These are phyloP conservation scores for Tolypocladium inflatum DNA, from an alignment of 2,329 filamentous ascomycete species.

Conservation along the genomic window DNA sequence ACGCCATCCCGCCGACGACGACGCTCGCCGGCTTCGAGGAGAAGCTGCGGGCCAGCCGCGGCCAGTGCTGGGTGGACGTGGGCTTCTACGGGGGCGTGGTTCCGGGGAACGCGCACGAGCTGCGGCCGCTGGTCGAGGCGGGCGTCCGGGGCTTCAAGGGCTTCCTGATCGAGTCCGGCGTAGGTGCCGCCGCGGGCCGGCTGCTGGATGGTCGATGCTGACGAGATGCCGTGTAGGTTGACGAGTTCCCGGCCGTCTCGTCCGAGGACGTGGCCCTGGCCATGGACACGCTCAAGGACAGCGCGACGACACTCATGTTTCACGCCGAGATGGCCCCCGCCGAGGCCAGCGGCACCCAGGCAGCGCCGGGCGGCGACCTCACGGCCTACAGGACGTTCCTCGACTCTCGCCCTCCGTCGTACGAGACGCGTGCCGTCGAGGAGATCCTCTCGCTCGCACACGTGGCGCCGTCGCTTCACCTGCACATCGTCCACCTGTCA, in stretches of 20 bases:
- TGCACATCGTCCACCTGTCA: conserved; percentile 91
- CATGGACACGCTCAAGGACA: conserved; percentile 70
- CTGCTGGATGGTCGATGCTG: not conserved
- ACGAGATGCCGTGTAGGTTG: conserved; percentile 49
- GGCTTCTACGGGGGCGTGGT: conserved; percentile 95
- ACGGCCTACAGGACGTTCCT: conserved; percentile 85
- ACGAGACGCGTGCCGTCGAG: conserved; percentile 85
- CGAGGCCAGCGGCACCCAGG: conserved; percentile 47
- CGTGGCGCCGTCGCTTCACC: conserved; percentile 68
- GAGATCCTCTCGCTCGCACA: conserved; percentile 76
- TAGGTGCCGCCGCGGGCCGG: conserved; percentile 32
- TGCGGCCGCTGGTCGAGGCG: conserved; percentile 70
- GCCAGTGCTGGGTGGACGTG: conserved; percentile 97
- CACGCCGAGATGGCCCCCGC: conserved; percentile 98
- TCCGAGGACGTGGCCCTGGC: conserved; percentile 68
- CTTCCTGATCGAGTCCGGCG: conserved; percentile 93
- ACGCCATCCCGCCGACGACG: conserved; percentile 93
- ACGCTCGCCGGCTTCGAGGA: conserved; percentile 73
- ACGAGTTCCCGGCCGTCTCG: conserved; percentile 91
- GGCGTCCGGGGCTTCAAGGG: conserved; percentile 96
- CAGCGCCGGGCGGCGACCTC: conserved; percentile 45
- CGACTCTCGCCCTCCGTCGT: conserved; percentile 75
- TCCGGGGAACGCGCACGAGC: conserved; percentile 73
- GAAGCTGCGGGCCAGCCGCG: conserved; percentile 75
- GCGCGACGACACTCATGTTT: conserved; percentile 92